Percentiles rank a stretch among this genome's conserved stretches.
Evolutionary conservation across 768 basidiomycete species (phyloP).

Genomic region (Leccinum arenicola): DNA sequence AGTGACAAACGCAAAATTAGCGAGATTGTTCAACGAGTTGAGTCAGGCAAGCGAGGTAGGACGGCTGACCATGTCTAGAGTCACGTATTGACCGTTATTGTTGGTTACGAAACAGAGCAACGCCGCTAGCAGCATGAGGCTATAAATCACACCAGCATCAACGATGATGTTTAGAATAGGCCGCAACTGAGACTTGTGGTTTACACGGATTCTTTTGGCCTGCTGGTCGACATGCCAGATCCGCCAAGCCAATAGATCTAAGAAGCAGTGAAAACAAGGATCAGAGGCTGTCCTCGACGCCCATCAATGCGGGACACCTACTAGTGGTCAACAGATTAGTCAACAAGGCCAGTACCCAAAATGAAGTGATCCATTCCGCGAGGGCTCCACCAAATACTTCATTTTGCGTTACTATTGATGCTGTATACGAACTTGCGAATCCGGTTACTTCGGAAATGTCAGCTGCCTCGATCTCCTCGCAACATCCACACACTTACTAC

Average conservation of each 20-base stretch:
- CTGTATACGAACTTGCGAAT: constrained; percentile 15
- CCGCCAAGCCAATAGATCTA: constrained; percentile 29
- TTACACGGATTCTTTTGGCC: constrained; percentile 14
- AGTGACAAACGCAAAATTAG: neutral
- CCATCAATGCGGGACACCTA: constrained; percentile 8
- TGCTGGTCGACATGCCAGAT: constrained; percentile 30
- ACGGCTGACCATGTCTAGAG: constrained; percentile 35
- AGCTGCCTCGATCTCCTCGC: neutral
- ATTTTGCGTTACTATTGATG: constrained; percentile 4
- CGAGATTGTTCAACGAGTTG: neutral
- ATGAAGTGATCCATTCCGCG: constrained; percentile 35
- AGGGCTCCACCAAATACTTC: constrained; percentile 29
- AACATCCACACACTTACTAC: constrained; percentile 14
- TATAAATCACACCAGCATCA: constrained; percentile 39
- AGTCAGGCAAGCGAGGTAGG: neutral
- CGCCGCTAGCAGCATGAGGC: constrained; percentile 32
- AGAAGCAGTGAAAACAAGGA: neutral
- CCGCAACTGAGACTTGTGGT: constrained; percentile 9
- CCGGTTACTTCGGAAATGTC: constrained; percentile 17
- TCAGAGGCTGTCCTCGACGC: neutral
- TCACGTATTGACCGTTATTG: constrained; percentile 33
- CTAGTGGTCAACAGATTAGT: constrained; percentile 35
- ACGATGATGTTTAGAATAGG: constrained; percentile 30
- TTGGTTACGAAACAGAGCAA: constrained; percentile 28
- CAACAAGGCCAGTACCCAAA: constrained; percentile 29